Evolutionary conservation across 2,329 filamentous ascomycete genomes (phyloP), one percentile per base, ranked within the genome.

Genomic region (Leptographium lundbergii): DNA sequence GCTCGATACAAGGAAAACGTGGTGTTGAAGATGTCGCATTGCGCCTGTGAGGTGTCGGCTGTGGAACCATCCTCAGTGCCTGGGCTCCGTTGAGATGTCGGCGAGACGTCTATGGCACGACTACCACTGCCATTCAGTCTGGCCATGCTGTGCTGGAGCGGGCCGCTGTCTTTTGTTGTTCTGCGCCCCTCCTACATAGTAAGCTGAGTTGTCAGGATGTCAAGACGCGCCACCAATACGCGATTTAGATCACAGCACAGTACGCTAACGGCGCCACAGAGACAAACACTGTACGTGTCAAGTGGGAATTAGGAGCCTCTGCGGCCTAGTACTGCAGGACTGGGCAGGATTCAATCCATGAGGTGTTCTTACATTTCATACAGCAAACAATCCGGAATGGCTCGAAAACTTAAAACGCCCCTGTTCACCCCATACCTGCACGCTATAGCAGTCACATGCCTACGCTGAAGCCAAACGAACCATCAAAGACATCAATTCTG

Each of bases 391-490:
- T 13, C 39, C 17, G 4, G 14, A 3, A 4, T 29, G 27, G 14
- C 5, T 42, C 39, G 14, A 42, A 42, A 39, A 42, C 42, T n/a
- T 22, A 19, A 19, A 50, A 50, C 47, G 22, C 27, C 47, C n/a
- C 7, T 53, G 50, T 34, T 53, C 19, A 22, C 24, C 19, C 34
- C 34, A n/a, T 32, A 17, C 29, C 11, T 6, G 10, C 42, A 45
- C 42, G 19, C 42, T 19, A 45, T 22, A 45, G 42, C 19, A 5
- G 42, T 53, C 60, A 70, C 27, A 61, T 63, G 7, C 79, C 80
- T 11, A 83, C 75, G 63, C 78, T 80, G 64, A 83, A 82, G 9
- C 81, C 80, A 67, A 81, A 82, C 0, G 79, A 81, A 2, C 80
- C 80, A 58, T 83, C 80, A 66, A 82, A 83, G 1, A 81, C 69